phyloP scores from a whole-genome alignment of 2,329 filamentous ascomycete species.

The Botryosphaeria dothidea region DNA sequence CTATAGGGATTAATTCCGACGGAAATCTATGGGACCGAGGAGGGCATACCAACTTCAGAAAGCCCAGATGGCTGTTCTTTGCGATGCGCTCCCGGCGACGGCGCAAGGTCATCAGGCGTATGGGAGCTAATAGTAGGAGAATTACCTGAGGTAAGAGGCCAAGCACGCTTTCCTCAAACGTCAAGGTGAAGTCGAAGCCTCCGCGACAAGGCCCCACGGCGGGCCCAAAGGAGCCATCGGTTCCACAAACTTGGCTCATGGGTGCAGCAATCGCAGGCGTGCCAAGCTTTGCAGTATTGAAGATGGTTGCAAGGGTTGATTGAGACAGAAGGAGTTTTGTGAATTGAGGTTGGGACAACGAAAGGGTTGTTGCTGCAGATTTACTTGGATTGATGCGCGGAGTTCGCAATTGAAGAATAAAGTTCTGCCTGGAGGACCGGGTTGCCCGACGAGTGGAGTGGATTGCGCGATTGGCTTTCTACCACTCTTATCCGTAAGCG shows the following conservation, averaged over 20 bases:
- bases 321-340: no score
- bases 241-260: conserved; percentile 21
- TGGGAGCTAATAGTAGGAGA: conserved; percentile 28
- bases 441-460: no score
- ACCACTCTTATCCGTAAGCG: neutral
- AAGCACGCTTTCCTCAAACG: conserved; percentile 31
- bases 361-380: no score
- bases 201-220: conserved; percentile 27
- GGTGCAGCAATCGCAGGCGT: neutral
- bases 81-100: conserved; percentile 24
- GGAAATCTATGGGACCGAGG: conserved; percentile 21
- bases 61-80: neutral
- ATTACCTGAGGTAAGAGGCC: conserved; percentile 28
- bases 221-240: conserved; percentile 29
- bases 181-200: conserved; percentile 31
- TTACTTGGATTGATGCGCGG: neutral
- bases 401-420: neutral
- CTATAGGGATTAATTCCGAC: conserved; percentile 22
- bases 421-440: conserved; percentile 1
- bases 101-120: conserved; percentile 29
- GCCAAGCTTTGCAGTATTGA: neutral
- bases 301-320: neutral
- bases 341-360: no score
- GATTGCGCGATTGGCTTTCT: neutral
- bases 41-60: neutral